Evolutionary conservation across 768 basidiomycete species (phyloP).

Genomic region (Gymnopilus junonius): DNA sequence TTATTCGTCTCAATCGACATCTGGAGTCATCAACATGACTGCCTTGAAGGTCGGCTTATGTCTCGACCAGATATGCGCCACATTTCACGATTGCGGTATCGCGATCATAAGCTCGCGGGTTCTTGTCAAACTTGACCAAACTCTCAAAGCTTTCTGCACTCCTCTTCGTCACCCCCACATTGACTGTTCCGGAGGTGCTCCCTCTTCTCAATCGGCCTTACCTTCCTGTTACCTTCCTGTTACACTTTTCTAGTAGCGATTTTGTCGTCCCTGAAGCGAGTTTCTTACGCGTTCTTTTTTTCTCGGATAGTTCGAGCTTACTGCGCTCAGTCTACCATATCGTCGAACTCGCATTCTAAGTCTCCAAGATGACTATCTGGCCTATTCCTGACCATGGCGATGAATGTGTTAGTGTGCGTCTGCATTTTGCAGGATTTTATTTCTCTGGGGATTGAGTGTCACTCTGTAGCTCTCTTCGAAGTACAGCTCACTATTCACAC

Average conservation of each 20-base stretch:
- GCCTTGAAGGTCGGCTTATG: not conserved
- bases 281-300: not conserved
- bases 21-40: not conserved
- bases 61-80: not conserved
- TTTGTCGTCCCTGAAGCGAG: not conserved
- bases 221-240: too few relatives aligned
- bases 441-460: not conserved
- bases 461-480: not conserved
- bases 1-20: not conserved
- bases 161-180: not conserved
- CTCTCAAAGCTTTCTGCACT: not conserved
- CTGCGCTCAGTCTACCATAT: not conserved
- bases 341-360: not conserved
- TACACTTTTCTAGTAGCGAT: not conserved
- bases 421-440: not conserved
- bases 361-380: conserved; percentile 2
- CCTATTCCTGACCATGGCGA: conserved; percentile 2
- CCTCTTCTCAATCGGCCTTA: not conserved
- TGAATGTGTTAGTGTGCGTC: not conserved
- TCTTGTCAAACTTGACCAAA: conserved; percentile 3
- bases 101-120: not conserved
- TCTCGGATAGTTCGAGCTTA: not conserved
- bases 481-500: conserved; percentile 5
- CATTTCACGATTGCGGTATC: not conserved
- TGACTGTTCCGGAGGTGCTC: not conserved